Evolutionary conservation across 169 alveolate genomes (phyloP), one percentile per base, ranked within the genome.

Genomic region (Plasmodium reichenowi): DNA sequence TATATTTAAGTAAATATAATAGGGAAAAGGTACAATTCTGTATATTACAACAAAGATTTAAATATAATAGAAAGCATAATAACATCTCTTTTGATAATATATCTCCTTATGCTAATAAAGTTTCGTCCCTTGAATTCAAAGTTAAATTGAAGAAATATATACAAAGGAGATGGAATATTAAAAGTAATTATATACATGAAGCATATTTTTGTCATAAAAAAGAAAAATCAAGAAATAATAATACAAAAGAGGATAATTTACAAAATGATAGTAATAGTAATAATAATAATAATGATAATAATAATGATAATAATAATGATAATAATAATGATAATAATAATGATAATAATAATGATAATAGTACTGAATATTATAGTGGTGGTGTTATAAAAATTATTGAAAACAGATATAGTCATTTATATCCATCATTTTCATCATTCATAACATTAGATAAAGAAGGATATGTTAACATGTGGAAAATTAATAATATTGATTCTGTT

Each of bases 151-250:
- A 83, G 32, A 83, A 83, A 29, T 62, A 67, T 54, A 63, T 83
- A 62, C 91, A 68, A 45, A 83, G 91, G 29, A 83, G 91, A 48
- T 83, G 91, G 91, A 83, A 83, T 58, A 68, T 83, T 72, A 83
- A 83, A 12, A 56, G 91, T 15, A 83, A 83, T 72, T 83, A 83
- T 24, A 72, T 83, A 17, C 91, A 83, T 50, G 91, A 83, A 68
- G 70, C 68, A 56, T 83, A 68, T n/a, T 83, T 83, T 68, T 7
- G 24, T 20, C 91, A 83, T 29, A 68, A 20, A 47, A 56, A 78
- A 13, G 26, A 71, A 22, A 20, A 54, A 22, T 74, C 45, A 15
- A 1, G 6, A 8, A 29, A 10, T 64, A 22, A 17, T 45, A 38
- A 38, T 38, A 38, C 9, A 38, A 38, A 38, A 3, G 2, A 38